phyloP scores from a whole-genome alignment of 2,329 filamentous ascomycete genomes.

The Hypoxylon sp. region DNA sequence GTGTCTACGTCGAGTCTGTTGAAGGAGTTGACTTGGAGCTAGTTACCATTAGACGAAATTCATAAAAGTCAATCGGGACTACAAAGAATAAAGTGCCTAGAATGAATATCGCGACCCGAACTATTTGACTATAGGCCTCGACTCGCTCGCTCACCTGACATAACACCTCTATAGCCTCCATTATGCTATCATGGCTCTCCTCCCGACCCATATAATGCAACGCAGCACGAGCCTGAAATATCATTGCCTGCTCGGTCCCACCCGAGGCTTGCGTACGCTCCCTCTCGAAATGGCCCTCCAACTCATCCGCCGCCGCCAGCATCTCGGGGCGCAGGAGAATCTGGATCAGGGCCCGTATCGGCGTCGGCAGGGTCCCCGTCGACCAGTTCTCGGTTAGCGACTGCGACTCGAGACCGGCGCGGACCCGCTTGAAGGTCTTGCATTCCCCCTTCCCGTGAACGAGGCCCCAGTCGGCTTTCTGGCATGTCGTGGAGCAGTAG shows the following conservation, averaged over 20 bases:
- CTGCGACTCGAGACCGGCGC: conserved; percentile 48
- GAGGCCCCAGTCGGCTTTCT: conserved; percentile 67
- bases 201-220: conserved; percentile 63
- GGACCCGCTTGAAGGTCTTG: conserved; percentile 60
- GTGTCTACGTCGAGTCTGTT: conserved; percentile 69
- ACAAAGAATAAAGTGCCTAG: too few relatives aligned
- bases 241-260: conserved; percentile 54
- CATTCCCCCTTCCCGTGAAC: conserved; percentile 71
- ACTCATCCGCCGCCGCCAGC: conserved; percentile 54
- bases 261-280: conserved; percentile 56
- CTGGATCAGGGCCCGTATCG: conserved; percentile 68
- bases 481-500: conserved; percentile 71
- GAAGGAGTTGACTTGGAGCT: conserved; percentile 76
- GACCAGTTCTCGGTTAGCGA: conserved; percentile 46
- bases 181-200: conserved; percentile 56
- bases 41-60: conserved; percentile 19
- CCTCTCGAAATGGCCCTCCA: conserved; percentile 64
- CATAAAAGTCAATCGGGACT: too few relatives aligned
- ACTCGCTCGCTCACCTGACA: conserved; percentile 65
- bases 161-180: conserved; percentile 63
- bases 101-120: not conserved
- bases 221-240: conserved; percentile 66
- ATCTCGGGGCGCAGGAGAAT: conserved; percentile 60
- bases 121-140: not conserved
- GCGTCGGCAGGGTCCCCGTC: conserved; percentile 64